phyloP scores from a whole-genome alignment of 2,329 filamentous ascomycete species.

The Septoria petroselini region DNA sequence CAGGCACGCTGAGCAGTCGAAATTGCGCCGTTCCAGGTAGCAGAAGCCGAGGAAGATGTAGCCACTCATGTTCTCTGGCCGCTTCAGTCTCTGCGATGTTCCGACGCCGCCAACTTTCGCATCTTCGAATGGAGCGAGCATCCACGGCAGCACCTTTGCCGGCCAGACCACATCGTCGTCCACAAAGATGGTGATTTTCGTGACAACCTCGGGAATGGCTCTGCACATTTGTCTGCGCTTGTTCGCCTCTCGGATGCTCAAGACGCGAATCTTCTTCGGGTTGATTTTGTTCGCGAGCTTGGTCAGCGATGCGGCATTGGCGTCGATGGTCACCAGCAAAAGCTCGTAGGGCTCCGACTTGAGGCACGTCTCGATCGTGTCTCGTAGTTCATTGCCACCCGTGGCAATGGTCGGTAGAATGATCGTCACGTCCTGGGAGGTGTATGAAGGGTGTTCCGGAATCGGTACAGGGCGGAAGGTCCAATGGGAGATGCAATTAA shows the following conservation, averaged over 20 bases:
- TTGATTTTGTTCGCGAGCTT: constrained; percentile 57
- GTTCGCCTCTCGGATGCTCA: constrained; percentile 81
- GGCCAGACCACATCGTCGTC: constrained; percentile 97
- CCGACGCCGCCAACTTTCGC: constrained; percentile 81
- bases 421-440: constrained; percentile 81
- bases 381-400: constrained; percentile 75
- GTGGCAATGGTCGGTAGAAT: constrained; percentile 92
- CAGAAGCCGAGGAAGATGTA: constrained; percentile 90
- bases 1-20: constrained; percentile 93
- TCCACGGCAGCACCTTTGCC: constrained; percentile 79
- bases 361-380: constrained; percentile 75
- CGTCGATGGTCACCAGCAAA: constrained; percentile 81
- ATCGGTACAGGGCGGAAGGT: constrained; percentile 80
- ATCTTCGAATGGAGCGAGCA: constrained; percentile 88
- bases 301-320: constrained; percentile 60
- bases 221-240: constrained; percentile 92
- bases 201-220: constrained; percentile 80
- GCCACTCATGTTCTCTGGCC: constrained; percentile 61
- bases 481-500: constrained; percentile 85
- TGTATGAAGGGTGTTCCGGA: constrained; percentile 75
- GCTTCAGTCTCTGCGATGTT: constrained; percentile 81
- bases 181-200: constrained; percentile 83
- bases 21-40: constrained; percentile 91
- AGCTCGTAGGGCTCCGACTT: constrained; percentile 67
- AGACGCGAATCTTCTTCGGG: constrained; percentile 64